Conservation (phyloP, 164 flowering plant genomes). For the Stephania cephalantha region DNA sequence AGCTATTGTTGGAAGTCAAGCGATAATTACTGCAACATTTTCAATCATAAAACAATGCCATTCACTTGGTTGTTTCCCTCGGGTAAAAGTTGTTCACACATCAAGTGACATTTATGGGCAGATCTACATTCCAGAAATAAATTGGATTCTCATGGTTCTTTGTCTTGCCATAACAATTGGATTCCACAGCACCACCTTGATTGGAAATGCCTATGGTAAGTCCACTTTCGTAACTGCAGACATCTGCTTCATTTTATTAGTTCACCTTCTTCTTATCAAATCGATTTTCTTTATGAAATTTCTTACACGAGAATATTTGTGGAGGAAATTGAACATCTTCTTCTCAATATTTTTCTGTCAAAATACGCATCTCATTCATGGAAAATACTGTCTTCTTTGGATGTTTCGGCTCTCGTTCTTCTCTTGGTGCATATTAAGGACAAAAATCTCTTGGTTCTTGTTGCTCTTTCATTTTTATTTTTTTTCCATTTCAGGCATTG, state of each 20-base stretch:
- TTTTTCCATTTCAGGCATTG: not conserved
- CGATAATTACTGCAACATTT: conserved; percentile 8
- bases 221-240: not conserved
- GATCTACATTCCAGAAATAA: conserved; percentile 6
- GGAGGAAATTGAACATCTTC: not conserved
- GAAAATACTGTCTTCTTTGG: not conserved
- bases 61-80: conserved; percentile 6
- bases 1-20: conserved; percentile 11
- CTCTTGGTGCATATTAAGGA: no score
- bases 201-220: conserved; percentile 10
- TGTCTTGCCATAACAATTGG: conserved; percentile 7
- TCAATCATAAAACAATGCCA: conserved; percentile 10
- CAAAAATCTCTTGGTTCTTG: no score
- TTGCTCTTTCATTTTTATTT: no score
- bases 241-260: not conserved
- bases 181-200: not conserved
- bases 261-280: not conserved
- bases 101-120: conserved; percentile 3
- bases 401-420: not conserved
- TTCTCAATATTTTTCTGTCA: not conserved
- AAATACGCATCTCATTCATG: not conserved
- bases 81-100: conserved; percentile 8
- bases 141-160: conserved; percentile 9
- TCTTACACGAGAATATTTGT: not conserved
- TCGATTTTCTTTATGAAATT: not conserved